These are phyloP conservation scores for Mallotus japonicus DNA, from an alignment of 441 rosid genomes.

Conservation along the genomic window DNA sequence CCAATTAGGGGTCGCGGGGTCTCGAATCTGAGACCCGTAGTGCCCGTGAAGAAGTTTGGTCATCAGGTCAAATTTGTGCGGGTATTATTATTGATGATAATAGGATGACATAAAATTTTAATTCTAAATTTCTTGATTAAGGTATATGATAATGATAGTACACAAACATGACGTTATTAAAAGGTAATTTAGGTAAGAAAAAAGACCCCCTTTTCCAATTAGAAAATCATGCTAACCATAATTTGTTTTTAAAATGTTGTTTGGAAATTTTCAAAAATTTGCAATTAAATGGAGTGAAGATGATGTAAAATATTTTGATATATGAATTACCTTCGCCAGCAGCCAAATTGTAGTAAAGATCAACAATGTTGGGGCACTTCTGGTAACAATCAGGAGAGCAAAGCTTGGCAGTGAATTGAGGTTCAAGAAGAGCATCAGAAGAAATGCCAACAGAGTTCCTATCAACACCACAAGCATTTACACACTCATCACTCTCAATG, in stretches of 20 bases:
- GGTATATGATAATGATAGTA: too few species aligned
- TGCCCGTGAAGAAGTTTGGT: too few species aligned
- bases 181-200: background rate
- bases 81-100: background rate
- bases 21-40: too few species aligned
- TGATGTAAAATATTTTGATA: background rate
- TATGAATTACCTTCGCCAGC: constrained; percentile 80
- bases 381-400: constrained; percentile 73
- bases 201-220: background rate
- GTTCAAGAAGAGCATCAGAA: constrained; percentile 78
- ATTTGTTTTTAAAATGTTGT: background rate
- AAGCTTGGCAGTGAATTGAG: constrained; percentile 72
- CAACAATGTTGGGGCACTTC: constrained; percentile 84
- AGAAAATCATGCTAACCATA: background rate
- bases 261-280: background rate
- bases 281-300: background rate
- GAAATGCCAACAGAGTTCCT: constrained; percentile 83
- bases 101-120: background rate
- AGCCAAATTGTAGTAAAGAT: constrained; percentile 88
- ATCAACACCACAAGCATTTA: constrained; percentile 75
- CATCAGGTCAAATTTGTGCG: too few species aligned
- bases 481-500: constrained; percentile 78
- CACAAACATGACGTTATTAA: background rate
- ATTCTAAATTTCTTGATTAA: background rate
- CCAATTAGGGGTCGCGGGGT: too few species aligned